Conservation (phyloP, 2,329 filamentous ascomycete genomes). For the Neofusicoccum parvum region DNA sequence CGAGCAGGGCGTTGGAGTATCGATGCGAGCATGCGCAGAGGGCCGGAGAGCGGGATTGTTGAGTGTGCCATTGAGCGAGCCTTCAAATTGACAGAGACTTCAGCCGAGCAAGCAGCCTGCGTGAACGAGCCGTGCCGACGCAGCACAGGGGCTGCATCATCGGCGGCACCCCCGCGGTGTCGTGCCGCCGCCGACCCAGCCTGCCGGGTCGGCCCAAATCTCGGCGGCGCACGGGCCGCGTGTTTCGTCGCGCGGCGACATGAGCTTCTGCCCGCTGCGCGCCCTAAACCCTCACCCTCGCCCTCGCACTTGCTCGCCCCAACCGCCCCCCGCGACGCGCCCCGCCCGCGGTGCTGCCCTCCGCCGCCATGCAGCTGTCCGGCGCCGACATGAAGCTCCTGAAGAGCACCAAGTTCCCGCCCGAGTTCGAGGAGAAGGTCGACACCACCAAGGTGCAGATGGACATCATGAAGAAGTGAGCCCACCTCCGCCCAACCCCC, state of each 20-base stretch:
- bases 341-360: neutral
- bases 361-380: conserved; percentile 64
- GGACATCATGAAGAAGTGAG: conserved; percentile 95
- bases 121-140: neutral
- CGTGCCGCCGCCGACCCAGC: neutral
- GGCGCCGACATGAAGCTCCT: conserved; percentile 87
- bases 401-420: conserved; percentile 88
- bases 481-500: conserved; percentile 24
- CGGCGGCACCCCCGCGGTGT: conserved; percentile 9
- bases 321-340: neutral
- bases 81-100: neutral
- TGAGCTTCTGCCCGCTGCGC: conserved; percentile 14
- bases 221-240: conserved; percentile 3
- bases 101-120: neutral
- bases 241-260: neutral
- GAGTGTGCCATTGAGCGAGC: neutral
- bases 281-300: neutral
- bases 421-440: conserved; percentile 92
- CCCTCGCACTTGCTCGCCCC: neutral
- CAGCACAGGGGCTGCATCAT: conserved; percentile 1
- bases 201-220: conserved; percentile 8
- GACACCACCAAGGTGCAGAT: conserved; percentile 97
- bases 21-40: neutral
- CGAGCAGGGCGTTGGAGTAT: conserved; percentile 18
- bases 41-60: neutral